These are phyloP conservation scores for Chalciporus piperatus DNA, from an alignment of 768 basidiomycete genomes.

Conservation along the genomic window DNA sequence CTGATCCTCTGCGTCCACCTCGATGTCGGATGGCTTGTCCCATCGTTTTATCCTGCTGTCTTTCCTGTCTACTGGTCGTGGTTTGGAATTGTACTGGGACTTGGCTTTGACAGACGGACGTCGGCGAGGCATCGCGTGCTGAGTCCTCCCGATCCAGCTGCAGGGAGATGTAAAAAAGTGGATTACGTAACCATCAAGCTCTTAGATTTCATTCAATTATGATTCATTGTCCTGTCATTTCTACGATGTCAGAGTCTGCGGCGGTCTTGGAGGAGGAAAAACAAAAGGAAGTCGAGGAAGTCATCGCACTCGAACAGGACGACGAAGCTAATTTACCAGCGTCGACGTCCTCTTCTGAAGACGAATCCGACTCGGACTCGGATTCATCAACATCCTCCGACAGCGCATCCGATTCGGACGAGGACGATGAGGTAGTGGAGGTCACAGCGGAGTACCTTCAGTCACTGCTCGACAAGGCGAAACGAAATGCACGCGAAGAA, in stretches of 20 bases:
- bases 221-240: not conserved
- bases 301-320: slow-evolving; percentile 3
- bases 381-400: slow-evolving; percentile 30
- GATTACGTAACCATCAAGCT: slow-evolving; percentile 22
- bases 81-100: slow-evolving; percentile 32
- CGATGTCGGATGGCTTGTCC: slow-evolving; percentile 66
- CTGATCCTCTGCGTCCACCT: slow-evolving; percentile 74
- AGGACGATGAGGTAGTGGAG: slow-evolving; percentile 45
- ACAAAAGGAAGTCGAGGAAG: not conserved
- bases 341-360: not conserved
- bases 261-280: slow-evolving; percentile 6
- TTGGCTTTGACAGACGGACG: slow-evolving; percentile 36
- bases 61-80: slow-evolving; percentile 48
- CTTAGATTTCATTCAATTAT: not conserved
- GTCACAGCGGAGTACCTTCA: slow-evolving; percentile 60
- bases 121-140: slow-evolving; percentile 45
- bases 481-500: slow-evolving; percentile 44
- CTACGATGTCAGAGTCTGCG: slow-evolving; percentile 5
- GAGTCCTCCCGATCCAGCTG: not conserved
- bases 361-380: slow-evolving; percentile 33
- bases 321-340: not conserved
- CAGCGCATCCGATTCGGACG: slow-evolving; percentile 32
- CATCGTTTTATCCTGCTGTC: slow-evolving; percentile 61
- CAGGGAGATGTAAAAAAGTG: not conserved
- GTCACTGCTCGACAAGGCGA: slow-evolving; percentile 61